Evolutionary conservation across 495 filamentous ascomycete species (phyloP).

Genomic region (Hypoxylon fragiforme): DNA sequence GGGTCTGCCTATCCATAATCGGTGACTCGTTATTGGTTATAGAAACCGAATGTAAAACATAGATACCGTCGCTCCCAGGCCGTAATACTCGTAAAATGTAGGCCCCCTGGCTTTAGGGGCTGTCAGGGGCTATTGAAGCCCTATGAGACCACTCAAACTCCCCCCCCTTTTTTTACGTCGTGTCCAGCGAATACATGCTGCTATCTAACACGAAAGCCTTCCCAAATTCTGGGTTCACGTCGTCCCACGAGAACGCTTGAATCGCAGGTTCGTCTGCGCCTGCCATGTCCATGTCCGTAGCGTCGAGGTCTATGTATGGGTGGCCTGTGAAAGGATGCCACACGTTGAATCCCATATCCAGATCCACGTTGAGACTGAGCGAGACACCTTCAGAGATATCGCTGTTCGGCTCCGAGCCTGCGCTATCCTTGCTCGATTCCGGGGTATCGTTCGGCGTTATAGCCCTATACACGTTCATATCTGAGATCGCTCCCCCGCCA

Average conservation of each 20-base stretch:
- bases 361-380: constrained; percentile 37
- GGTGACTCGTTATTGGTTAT: constrained; percentile 18
- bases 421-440: constrained; percentile 58
- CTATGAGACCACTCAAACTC: not conserved
- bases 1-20: not conserved
- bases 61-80: not conserved
- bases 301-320: not conserved
- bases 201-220: constrained; percentile 50
- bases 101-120: too few species aligned
- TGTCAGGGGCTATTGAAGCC: too few species aligned
- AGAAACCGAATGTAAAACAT: too few species aligned
- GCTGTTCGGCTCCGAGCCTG: constrained; percentile 56
- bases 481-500: constrained; percentile 46
- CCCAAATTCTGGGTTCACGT: constrained; percentile 42
- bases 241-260: constrained; percentile 42
- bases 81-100: constrained; percentile 17
- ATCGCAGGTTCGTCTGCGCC: constrained; percentile 14
- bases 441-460: constrained; percentile 60
- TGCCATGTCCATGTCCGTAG: constrained; percentile 4
- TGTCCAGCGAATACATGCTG: constrained; percentile 48
- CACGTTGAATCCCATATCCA: constrained; percentile 49
- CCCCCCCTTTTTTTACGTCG: constrained; percentile 27
- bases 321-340: constrained; percentile 49
- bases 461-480: constrained; percentile 51
- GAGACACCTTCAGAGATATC: constrained; percentile 53